A percentile compares a stretch with the other conserved stretches of the same genome.
These are phyloP conservation scores for Diaporthe amygdali DNA, from an alignment of 2,329 filamentous ascomycete genomes.

Conservation along the genomic window DNA sequence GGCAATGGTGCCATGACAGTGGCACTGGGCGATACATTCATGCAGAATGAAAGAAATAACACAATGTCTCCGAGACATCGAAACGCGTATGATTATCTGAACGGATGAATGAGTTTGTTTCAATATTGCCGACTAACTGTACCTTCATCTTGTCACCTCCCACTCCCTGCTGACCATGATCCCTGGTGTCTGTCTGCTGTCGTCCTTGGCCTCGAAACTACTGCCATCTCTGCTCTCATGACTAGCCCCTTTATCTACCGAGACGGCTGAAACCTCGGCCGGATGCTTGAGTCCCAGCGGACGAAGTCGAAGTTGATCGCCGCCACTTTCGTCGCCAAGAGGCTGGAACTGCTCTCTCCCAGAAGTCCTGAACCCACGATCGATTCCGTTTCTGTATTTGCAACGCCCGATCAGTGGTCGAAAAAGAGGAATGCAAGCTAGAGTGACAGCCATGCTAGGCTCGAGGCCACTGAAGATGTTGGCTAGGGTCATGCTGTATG, in stretches of 20 bases:
- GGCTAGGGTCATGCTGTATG: neutral
- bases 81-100: neutral
- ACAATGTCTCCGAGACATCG: neutral
- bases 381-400: neutral
- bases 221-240: neutral
- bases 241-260: neutral
- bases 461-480: neutral
- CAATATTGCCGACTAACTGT: neutral
- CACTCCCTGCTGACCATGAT: slow-evolving; percentile 1
- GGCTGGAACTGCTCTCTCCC: neutral
- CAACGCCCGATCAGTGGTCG: neutral
- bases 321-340: neutral
- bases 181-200: neutral
- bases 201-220: neutral
- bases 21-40: neutral
- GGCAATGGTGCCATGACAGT: neutral
- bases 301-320: neutral
- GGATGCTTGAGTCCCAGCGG: neutral
- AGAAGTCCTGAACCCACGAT: neutral
- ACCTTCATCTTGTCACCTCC: neutral
- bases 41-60: neutral
- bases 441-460: neutral
- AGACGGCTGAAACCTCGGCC: neutral
- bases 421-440: neutral
- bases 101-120: neutral